These are phyloP conservation scores for Claviceps africana DNA, from an alignment of 2,329 filamentous ascomycete genomes.

Conservation along the genomic window DNA sequence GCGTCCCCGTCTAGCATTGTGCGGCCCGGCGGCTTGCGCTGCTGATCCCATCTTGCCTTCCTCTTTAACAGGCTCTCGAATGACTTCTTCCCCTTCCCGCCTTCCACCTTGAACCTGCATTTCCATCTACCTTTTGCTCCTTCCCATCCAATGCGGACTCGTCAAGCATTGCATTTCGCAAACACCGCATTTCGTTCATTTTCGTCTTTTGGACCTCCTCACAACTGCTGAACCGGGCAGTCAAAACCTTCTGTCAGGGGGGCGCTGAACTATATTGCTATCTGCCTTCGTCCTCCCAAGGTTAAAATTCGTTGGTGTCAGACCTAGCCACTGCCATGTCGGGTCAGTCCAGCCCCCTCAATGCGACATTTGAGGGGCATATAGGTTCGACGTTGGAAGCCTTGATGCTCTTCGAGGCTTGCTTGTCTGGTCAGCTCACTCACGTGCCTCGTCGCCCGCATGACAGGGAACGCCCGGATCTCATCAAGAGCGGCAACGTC, in stretches of 20 bases:
- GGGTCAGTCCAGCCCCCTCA: slow-evolving; percentile 23
- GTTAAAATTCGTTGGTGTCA: not conserved
- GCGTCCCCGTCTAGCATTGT: not conserved
- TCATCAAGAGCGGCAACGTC: slow-evolving; percentile 73
- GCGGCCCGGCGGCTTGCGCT: not conserved
- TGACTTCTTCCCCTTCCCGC: not conserved
- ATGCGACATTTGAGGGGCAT: slow-evolving; percentile 54
- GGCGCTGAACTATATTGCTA: not conserved
- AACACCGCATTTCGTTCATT: not conserved
- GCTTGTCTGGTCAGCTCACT: slow-evolving; percentile 52
- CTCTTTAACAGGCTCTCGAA: not conserved
- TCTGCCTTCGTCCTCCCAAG: not conserved
- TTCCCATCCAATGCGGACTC: not conserved
- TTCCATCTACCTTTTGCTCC: not conserved
- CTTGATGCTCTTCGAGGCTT: slow-evolving; percentile 66
- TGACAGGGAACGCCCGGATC: slow-evolving; percentile 61
- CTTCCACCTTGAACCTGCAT: not conserved
- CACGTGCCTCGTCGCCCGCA: slow-evolving; percentile 77
- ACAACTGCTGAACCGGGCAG: not conserved
- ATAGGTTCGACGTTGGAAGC: slow-evolving; percentile 61
- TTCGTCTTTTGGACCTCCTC: not conserved
- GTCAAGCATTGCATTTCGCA: not conserved
- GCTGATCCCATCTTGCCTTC: not conserved
- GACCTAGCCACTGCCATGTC: not conserved
- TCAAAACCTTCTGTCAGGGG: not conserved